Conservation (phyloP, 208 protist species). For the Tetramitus jugosus region DNA sequence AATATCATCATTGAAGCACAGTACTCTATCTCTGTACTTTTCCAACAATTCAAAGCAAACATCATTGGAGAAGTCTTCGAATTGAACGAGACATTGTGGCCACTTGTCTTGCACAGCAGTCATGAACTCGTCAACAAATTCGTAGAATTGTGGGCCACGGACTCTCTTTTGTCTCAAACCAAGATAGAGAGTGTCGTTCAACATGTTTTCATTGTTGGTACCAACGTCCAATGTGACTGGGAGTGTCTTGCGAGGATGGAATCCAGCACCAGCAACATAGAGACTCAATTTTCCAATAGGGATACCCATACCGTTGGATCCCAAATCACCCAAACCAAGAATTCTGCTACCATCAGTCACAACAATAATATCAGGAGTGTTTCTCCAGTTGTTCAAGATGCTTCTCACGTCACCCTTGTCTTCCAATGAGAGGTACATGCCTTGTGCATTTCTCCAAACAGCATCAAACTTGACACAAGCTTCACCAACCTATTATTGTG, state of each 20-base stretch:
- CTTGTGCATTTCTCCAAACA: slow-evolving; percentile 60
- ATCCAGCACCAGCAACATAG: slow-evolving; percentile 74
- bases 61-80: slow-evolving; percentile 90
- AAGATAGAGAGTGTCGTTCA: slow-evolving; percentile 66
- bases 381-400: slow-evolving; percentile 64
- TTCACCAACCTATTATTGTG: slow-evolving; percentile 55
- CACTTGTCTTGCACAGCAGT: slow-evolving; percentile 58
- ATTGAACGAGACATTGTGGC: slow-evolving; percentile 75
- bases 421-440: slow-evolving; percentile 70
- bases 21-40: slow-evolving; percentile 72
- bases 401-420: slow-evolving; percentile 65
- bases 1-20: slow-evolving; percentile 96
- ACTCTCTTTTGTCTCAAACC: slow-evolving; percentile 58
- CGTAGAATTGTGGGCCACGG: slow-evolving; percentile 64
- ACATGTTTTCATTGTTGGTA: slow-evolving; percentile 70
- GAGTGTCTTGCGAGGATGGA: slow-evolving; percentile 64
- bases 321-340: slow-evolving; percentile 83
- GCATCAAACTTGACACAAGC: slow-evolving; percentile 76
- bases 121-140: slow-evolving; percentile 82
- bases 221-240: slow-evolving; percentile 78
- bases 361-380: slow-evolving; percentile 78
- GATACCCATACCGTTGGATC: slow-evolving; percentile 87
- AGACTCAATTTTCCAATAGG: slow-evolving; percentile 82
- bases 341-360: slow-evolving; percentile 90
- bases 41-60: slow-evolving; percentile 84